Evolutionary conservation across 176 grass and related monocot species (phyloP), one percentile per base, ranked within the genome.

Genomic region (Aegilops bicornis): DNA sequence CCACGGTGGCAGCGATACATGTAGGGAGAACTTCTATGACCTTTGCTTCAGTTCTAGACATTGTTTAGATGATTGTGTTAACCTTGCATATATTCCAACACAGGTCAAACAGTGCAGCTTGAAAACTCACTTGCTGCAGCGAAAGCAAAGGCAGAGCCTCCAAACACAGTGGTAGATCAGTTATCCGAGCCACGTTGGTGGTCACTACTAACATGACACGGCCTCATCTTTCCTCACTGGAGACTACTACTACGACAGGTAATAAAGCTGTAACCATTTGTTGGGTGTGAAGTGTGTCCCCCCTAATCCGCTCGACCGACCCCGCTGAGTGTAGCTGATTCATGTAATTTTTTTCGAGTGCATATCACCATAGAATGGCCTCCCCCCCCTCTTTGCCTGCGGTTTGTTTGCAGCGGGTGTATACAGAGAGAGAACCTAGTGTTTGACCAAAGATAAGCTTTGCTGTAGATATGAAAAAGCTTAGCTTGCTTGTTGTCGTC

Each of bases 91-190:
- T 8, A 32, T 80, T 85, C 33, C 33, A 79, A 93, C 85, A 69
- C 88, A 99, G 94, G 94, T 97, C 10, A 99, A 93, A 62, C 91
- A 93, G n/a, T 99, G 92, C 85, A 94, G 94, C 82, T 76, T 99
- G 80, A 86, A 94, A 86, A 86, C 94, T 11, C 97, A 99, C 47
- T 84, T 97, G 76, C 72, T 99, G n/a, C 97, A 99, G 88, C 82
- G 87, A 84, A 93, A 79, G 77, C 79, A 89, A 84, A 90, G 84
- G 83, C 76, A 73, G 75, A 73, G 68, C 66, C 37, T 39, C 39
- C 84, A 74, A 27, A 27, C 79, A 52, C 80, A 74, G 35, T 85
- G 82, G 84, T 91, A 89, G 90, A 85, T 86, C 86, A 82, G 81
- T 85, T 89, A 43, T 80, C 42, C 12, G 76, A 27, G 58, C 83